These are phyloP conservation scores for Colletotrichum navitas DNA, from an alignment of 2,329 filamentous ascomycete genomes.

Conservation along the genomic window DNA sequence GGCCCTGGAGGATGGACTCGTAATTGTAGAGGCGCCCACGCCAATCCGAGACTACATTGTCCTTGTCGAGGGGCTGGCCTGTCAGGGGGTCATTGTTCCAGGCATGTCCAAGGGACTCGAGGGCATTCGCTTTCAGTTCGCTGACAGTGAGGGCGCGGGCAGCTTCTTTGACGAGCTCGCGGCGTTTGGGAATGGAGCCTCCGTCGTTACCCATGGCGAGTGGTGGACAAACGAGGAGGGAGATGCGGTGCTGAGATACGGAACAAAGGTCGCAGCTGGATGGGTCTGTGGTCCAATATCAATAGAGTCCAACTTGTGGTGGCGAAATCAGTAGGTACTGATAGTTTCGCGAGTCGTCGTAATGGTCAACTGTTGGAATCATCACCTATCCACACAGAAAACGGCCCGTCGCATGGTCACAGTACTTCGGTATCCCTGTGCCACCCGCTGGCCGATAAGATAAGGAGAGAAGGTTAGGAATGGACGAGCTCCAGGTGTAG, in stretches of 20 bases:
- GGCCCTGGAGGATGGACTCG: conserved; percentile 80
- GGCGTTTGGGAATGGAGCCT: conserved; percentile 93
- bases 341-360: not conserved
- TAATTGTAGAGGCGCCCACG: conserved; percentile 93
- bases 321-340: not conserved
- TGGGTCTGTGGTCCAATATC: not conserved
- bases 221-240: not conserved
- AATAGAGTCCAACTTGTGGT: not conserved
- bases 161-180: conserved; percentile 95
- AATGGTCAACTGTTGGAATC: not conserved
- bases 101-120: conserved; percentile 86
- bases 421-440: not conserved
- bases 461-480: conserved; percentile 11
- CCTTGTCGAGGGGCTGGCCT: conserved; percentile 75
- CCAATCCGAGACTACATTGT: conserved; percentile 86
- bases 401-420: not conserved
- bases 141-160: conserved; percentile 84
- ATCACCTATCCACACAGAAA: not conserved
- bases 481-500: conserved; percentile 10
- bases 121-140: conserved; percentile 88
- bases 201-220: conserved; percentile 95
- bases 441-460: conserved; percentile 10
- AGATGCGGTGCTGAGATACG: conserved; percentile 1
- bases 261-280: not conserved
- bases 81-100: conserved; percentile 94